These are phyloP conservation scores for Penicillium herquei DNA, from an alignment of 495 filamentous ascomycete genomes.

Conservation along the genomic window DNA sequence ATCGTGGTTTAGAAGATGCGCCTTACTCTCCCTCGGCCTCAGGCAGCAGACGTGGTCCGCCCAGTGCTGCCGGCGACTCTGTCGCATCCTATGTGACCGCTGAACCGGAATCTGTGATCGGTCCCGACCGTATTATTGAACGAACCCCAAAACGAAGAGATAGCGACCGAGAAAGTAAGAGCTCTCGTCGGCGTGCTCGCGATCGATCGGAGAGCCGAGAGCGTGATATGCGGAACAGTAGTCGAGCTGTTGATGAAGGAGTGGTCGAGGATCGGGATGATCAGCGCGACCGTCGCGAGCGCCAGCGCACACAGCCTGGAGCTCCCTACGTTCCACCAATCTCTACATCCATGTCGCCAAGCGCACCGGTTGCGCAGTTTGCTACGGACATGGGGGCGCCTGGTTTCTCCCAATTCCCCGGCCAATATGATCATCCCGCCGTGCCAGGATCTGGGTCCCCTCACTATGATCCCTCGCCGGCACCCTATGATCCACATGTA, in stretches of 20 bases:
- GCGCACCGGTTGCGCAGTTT: conserved; percentile 26
- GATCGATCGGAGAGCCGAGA: conserved; percentile 34
- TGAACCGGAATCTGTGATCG: conserved; percentile 33
- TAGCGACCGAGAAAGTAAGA: conserved; percentile 33
- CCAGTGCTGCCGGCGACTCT: conserved; percentile 44
- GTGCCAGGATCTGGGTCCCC: conserved; percentile 15
- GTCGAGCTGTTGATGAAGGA: conserved; percentile 23
- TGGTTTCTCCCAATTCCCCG: conserved; percentile 47
- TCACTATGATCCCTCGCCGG: conserved; percentile 17
- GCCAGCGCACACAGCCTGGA: conserved; percentile 34
- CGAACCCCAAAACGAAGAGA: conserved; percentile 33
- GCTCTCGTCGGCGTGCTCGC: conserved; percentile 30
- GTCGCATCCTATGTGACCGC: conserved; percentile 57
- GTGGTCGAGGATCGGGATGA: conserved; percentile 25
- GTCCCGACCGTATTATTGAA: conserved; percentile 32
- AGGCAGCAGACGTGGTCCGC: conserved; percentile 33
- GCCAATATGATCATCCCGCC: conserved; percentile 33
- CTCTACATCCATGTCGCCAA: conserved; percentile 25
- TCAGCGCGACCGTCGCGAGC: conserved; percentile 31
- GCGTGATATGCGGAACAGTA: conserved; percentile 30
- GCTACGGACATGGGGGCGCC: conserved; percentile 38
- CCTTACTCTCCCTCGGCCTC: conserved; percentile 37
- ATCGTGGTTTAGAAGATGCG: conserved; percentile 42
- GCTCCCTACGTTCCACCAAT: conserved; percentile 28
- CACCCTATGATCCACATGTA: conserved; percentile 50